These are phyloP conservation scores for Thraustotheca clavata DNA, from an alignment of 352 stramenopile species.

Conservation along the genomic window DNA sequence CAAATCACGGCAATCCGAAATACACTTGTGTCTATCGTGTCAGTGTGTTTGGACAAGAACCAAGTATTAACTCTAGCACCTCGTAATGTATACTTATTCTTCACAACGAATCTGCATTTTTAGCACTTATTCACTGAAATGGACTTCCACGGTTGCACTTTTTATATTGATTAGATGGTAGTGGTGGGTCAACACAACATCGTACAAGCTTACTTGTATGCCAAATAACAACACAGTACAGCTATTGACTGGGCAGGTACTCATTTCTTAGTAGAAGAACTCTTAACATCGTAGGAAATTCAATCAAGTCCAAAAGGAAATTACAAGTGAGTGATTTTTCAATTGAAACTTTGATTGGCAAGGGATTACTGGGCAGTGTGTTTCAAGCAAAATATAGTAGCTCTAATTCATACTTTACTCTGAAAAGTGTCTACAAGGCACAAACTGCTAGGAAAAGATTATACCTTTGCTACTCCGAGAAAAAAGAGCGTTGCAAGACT, in stretches of 20 bases:
- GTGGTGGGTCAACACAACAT: not conserved
- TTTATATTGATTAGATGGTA: not conserved
- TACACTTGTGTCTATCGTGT: constrained; percentile 89
- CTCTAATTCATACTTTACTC: constrained; percentile 46
- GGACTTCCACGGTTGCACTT: not conserved
- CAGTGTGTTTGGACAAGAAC: constrained; percentile 48
- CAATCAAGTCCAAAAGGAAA: constrained; percentile 2
- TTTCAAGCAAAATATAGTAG: constrained; percentile 50
- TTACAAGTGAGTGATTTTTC: constrained; percentile 38
- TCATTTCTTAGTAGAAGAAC: too few relatives aligned
- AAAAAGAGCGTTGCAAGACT: constrained; percentile 32
- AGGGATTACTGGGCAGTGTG: constrained; percentile 64
- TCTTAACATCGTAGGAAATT: not conserved
- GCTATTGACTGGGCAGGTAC: constrained; percentile 12
- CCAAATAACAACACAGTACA: not conserved
- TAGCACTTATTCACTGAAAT: too few relatives aligned
- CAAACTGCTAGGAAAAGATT: constrained; percentile 48
- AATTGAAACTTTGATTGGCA: constrained; percentile 48
- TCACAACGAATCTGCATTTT: too few relatives aligned
- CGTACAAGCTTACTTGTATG: not conserved
- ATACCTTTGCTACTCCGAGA: constrained; percentile 44
- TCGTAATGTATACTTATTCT: too few relatives aligned
- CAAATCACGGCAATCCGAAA: constrained; percentile 78
- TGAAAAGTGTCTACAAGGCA: constrained; percentile 71
- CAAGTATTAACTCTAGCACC: too few relatives aligned